Base-by-base conservation (phyloP, 2,329 filamentous ascomycete species). In the Fusarium continuum region DNA sequence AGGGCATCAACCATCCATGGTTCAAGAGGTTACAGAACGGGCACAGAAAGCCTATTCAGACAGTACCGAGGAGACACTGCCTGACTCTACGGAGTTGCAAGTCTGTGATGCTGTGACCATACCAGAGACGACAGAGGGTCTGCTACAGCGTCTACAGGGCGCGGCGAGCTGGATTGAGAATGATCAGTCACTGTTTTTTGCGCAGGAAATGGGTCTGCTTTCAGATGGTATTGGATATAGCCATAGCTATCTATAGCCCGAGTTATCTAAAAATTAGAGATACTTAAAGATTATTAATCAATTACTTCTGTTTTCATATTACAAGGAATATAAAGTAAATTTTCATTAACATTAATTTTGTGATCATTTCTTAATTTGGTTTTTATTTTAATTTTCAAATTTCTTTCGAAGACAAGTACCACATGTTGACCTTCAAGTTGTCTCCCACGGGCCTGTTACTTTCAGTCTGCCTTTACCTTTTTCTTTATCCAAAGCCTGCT, bases 151-250 rank as follows among this genome's bases (percentile, higher is more conserved):
- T 4, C 50, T 62, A 4, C 50, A 62, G 6, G 35, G 45, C 8
- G 43, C 58, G 0, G 31, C 32, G 4, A 35, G 31, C 4, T 65
- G 61, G 61, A 56, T 46, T 8, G 46, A 65, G 17, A 65, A 62
- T 13, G 61, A 65, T 0, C 61, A 65, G 13, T 32, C 61, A 1
- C 17, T 65, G 0, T 34, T 47, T 20, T 65, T 65, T 20, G 61
- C 61, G 0, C 56, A 58, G 1, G 51, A 56, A 26, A 45, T 48
- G 36, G 61, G 61, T 0, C 4, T 65, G 4, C 3, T 65, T 13
- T 50, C 56, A 11, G 31, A 58, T 2, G 46, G 32, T 0, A 28
- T 57, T 43, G 46, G 45, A 3, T 31, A 38, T 1, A 43, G 31
- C 6, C 44, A 46, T 8, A 36, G 40, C 2, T 31, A 29, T 16